Evolutionary conservation across 129 eudicot species (phyloP), one percentile per base, ranked within the genome.

Genomic region (Flaveria bidentis): DNA sequence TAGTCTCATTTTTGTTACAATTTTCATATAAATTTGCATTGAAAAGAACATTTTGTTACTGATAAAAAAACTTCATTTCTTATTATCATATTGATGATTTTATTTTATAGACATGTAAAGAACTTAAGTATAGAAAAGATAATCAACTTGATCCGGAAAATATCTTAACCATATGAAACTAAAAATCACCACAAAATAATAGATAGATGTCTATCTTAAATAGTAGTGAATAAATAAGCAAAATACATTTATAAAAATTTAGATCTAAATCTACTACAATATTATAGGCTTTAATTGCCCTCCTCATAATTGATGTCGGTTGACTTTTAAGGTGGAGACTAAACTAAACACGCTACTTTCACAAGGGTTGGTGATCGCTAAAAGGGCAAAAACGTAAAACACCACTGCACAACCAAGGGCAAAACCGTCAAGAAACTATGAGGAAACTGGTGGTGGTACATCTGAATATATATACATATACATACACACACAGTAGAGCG

Each of bases 241-340:
- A 77, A 25, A 18, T 2, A 28, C 18, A 33, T 58, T 14, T n/a
- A 68, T 26, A 28, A 36, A 65, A 30, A 33, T 71, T 28, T 71
- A 62, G 78, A 79, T 79, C 78, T 62, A 79, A 62, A 79, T 79
- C 78, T 47, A 78, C 64, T 39, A 69, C 30, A 78, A 60, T 78
- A 78, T 70, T 71, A 13, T 61, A 71, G 69, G 72, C 63, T 63
- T 79, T 49, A 79, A 61, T 79, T 47, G 70, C 33, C 67, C 57
- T 44, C 60, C 41, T 72, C 66, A 79, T 79, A 79, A 79, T 72
- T 79, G 82, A 72, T 71, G 82, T 79, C 82, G 82, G 82, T 79
- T 79, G 82, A 79, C 82, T 79, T 71, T 72, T 15, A 25, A 17
- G 17, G 61, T 56, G 14, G 66, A 79, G 66, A 62, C 67, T 72